Evolutionary conservation across 208 protist genomes (phyloP), one percentile per base, ranked within the genome.

Genomic region (Novymonas esmeraldas): DNA sequence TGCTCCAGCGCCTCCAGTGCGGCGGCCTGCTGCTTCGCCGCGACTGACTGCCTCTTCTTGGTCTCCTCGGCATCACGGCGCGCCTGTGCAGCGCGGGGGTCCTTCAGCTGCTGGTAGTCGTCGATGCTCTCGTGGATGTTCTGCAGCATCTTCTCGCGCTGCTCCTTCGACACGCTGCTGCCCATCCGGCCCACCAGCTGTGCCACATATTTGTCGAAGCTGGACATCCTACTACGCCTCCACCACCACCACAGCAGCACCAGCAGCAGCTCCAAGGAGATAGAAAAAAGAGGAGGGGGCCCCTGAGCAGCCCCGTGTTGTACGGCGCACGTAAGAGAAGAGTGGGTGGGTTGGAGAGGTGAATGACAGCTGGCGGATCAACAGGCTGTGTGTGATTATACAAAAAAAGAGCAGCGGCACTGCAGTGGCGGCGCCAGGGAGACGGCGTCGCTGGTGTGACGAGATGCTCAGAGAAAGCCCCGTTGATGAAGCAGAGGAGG

Each of bases 171-270:
- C 24, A 88, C 44, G 2, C 9, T 42, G 38, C 62, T 69, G 24
- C 64, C 66, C 18, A 80, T 59, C 26, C 56, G 57, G 50, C 60
- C 76, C 42, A 92, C 36, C 82, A 86, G 84, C 48, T 85, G 33
- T 6, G 73, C 76, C 1, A 89, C 82, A 28, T 76, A 52, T 55
- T 90, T 90, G 71, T 91, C 88, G 64, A 94, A 91, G 13, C 61
- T 29, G n/a, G 88, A 94, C 88, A 94, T 91, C 22, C 9, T 7
- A 5, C 11, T 41, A n/a, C n/a, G 14, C 2, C 39, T 16, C 22
- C 22, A 54, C 16, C 22, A 33, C 26, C 49, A 34, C 49, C 26
- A 13, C 11, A n/a, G 33, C 10, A n/a, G 20, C 14, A 22, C 26
- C 13, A 6, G 49, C 26, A 54, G 20, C 5, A 26, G 44, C 33